Conservation (phyloP, 441 rosid species). For the Jatropha podagrica region DNA sequence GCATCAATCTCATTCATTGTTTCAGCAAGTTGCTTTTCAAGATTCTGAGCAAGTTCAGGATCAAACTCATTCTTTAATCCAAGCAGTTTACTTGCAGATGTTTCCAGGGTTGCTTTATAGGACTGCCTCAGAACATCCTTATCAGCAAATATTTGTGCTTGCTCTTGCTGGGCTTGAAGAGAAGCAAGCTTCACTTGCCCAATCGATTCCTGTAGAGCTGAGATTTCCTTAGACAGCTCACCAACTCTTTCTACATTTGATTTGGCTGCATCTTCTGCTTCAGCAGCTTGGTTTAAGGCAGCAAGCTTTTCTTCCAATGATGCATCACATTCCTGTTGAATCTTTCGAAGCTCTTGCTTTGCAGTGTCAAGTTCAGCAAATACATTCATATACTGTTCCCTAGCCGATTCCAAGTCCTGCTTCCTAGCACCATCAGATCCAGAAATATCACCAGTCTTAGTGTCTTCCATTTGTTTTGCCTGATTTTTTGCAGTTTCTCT, state of each 20-base stretch:
- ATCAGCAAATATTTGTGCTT: conserved; percentile 60
- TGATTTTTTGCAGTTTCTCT: conserved; percentile 66
- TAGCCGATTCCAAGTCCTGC: conserved; percentile 52
- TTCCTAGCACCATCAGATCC: conserved; percentile 45
- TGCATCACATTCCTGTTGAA: conserved; percentile 66
- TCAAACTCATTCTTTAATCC: conserved; percentile 63
- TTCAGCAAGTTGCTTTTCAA: conserved; percentile 64
- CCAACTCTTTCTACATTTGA: conserved; percentile 62
- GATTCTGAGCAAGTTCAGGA: conserved; percentile 61
- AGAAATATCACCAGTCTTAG: conserved; percentile 38
- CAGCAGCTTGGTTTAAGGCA: conserved; percentile 61
- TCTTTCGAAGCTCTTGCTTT: conserved; percentile 72
- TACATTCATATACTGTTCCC: conserved; percentile 54
- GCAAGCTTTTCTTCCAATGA: conserved; percentile 51
- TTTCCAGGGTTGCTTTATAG: conserved; percentile 63
- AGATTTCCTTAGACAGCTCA: conserved; percentile 67
- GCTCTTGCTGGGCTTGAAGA: conserved; percentile 66
- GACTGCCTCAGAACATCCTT: conserved; percentile 66
- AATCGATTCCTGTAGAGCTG: conserved; percentile 66
- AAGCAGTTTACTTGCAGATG: conserved; percentile 53
- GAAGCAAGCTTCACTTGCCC: conserved; percentile 74
- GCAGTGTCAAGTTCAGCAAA: conserved; percentile 66
- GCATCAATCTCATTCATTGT: conserved; percentile 56
- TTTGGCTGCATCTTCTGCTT: conserved; percentile 57
- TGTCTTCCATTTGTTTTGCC: conserved; percentile 52